Percentiles rank a stretch among this genome's conserved stretches.
Conservation (phyloP, 345 rosid genomes). For the Salix brachista region DNA sequence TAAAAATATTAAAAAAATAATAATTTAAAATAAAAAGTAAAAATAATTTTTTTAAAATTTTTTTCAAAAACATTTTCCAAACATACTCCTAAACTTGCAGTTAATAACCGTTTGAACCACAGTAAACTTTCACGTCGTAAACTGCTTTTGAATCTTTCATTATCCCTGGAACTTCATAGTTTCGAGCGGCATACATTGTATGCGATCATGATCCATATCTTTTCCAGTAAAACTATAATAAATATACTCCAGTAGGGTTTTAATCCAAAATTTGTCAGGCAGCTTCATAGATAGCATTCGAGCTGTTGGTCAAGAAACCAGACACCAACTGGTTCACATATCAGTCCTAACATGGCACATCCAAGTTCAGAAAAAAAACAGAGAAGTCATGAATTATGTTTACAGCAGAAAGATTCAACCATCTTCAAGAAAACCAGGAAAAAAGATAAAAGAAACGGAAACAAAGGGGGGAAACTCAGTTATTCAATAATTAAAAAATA, state of each 20-base stretch:
- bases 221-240: background rate
- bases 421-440: background rate
- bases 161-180: background rate
- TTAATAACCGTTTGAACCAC: background rate
- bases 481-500: constrained; percentile 12
- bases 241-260: background rate
- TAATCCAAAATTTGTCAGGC: background rate
- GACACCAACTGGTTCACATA: background rate
- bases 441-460: background rate
- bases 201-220: background rate
- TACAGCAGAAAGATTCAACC: background rate
- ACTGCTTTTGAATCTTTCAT: background rate
- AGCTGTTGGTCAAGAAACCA: background rate
- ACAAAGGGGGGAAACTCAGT: background rate
- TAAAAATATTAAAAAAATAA: no score
- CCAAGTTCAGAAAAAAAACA: background rate
- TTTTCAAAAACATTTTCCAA: no score
- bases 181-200: no score
- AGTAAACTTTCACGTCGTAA: background rate
- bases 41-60: no score
- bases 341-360: background rate
- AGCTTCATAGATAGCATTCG: background rate
- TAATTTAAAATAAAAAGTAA: no score
- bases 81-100: no score
- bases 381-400: background rate